Base-by-base conservation (phyloP, 2,329 filamentous ascomycete species). In the Volutella citrinella region DNA sequence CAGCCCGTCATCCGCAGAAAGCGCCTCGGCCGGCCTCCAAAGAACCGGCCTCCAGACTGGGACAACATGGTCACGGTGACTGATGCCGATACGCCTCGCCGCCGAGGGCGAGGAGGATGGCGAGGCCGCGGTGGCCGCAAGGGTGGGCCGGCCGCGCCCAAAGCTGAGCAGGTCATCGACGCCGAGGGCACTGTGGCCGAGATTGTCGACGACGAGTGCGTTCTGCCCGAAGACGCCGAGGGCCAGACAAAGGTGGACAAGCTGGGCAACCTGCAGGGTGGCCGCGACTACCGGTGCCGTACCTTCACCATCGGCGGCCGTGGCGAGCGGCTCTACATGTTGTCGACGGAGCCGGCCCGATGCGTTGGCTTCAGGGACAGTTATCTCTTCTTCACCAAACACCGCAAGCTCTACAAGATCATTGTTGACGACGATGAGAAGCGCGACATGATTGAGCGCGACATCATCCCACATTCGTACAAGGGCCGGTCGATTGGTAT, bases 371-470 rank as follows among this genome's bases (percentile, higher is more conserved):
- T 98, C 73, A 78, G 93, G 49, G 93, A 98, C 70, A 96, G 90
- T 46, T 98, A 98, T 57, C 78, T 98, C 17, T 96, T 98, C 74
- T 98, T 98, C 72, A 94, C 93, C 45, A 98, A 97, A 66, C 93
- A 98, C 65, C 86, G 87, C 59, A 83, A 89, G 54, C 82, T 98
- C 11, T 93, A 89, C 76, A 98, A 98, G 69, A 95, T 98, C 55
- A 95, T 98, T 53, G 87, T 97, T 36, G 89, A 90, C 52, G 93
- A 98, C 47, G 84, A 93, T n/a, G 91, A 95, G 64, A 98, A 98
- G 70, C 82, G 84, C 41, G 90, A 97, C 63, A 78, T 98, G 69
- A 98, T 98, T 56, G 88, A 94, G 49, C 82, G 93, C 41, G 86
- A 94, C 6, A 84, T 98, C 56, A 95, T 98, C 45, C 93, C 93